Conservation (phyloP, 2,329 filamentous ascomycete genomes). For the Septoria petroselini region DNA sequence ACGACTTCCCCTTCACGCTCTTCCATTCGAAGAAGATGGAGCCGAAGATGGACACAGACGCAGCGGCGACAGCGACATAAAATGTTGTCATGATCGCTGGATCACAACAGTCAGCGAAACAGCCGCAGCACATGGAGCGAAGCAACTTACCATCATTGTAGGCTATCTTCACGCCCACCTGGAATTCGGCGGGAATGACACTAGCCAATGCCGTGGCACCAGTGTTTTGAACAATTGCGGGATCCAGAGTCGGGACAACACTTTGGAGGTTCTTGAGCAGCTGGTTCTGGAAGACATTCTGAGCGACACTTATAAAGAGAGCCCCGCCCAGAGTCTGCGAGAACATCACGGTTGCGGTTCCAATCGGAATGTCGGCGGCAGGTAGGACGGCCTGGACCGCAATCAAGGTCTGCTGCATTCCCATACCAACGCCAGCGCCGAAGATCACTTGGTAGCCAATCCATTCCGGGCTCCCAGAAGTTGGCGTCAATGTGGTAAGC, state of each 20-base stretch:
- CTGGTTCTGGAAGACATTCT: slow-evolving; percentile 52
- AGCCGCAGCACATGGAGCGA: background rate
- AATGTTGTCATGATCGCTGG: slow-evolving; percentile 56
- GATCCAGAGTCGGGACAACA: slow-evolving; percentile 44
- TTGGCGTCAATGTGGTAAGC: slow-evolving; percentile 43
- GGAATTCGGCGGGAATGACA: slow-evolving; percentile 50
- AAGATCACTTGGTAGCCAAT: slow-evolving; percentile 40
- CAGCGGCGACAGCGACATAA: slow-evolving; percentile 57
- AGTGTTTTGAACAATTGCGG: slow-evolving; percentile 43
- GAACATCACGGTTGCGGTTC: slow-evolving; percentile 50
- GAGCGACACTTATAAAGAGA: slow-evolving; percentile 49
- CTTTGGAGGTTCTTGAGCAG: slow-evolving; percentile 42
- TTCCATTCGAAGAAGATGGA: slow-evolving; percentile 60
- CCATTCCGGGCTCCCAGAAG: slow-evolving; percentile 41
- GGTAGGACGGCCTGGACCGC: slow-evolving; percentile 48
- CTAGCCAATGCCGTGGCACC: slow-evolving; percentile 60
- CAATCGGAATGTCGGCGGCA: slow-evolving; percentile 45
- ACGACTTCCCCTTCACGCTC: slow-evolving; percentile 57
- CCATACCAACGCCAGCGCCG: slow-evolving; percentile 46
- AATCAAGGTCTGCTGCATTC: slow-evolving; percentile 50
- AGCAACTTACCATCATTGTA: slow-evolving; percentile 54
- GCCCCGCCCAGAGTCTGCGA: slow-evolving; percentile 48
- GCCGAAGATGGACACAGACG: slow-evolving; percentile 54
- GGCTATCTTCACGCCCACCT: slow-evolving; percentile 56
- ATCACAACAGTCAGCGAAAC: background rate